Base-by-base conservation (phyloP, 305 asterid genomes). In the Fraxinus albicans region DNA sequence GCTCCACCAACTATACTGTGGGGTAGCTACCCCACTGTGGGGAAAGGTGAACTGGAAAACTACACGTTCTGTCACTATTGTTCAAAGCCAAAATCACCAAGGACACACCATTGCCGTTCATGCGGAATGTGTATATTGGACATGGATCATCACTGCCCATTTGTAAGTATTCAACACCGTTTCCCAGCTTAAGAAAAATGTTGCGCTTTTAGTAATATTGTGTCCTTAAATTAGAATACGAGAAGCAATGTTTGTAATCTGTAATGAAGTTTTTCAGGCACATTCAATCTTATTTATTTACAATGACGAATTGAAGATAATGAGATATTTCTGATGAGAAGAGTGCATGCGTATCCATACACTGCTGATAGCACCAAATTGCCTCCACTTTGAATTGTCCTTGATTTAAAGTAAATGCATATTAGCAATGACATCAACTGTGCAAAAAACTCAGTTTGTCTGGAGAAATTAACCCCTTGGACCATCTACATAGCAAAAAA, bases 141-240 rank as follows among this genome's bases (percentile, higher is more conserved):
- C 89, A 96, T 94, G 98, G 98, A 96, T 89, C 99, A 96, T 91
- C 99, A 96, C 86, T 96, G 99, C 89, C 98, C 99, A 85, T 96
- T 96, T 84, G 99, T 96, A 89, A 93, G 98, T 91, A 78, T 82
- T 80, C 60, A 8, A 53, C 60, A 75, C 44, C 42, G 74, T 53
- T 83, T 77, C 63, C 60, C 55, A 82, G 50, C 67, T 82, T 73
- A 60, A 69, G 23, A 47, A 65, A 7, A 25, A 7, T 55, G 47
- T 44, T 76, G 35, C 81, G 44, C 75, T 70, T 58, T 72, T 31
- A 77, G 53, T 9, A 55, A 69, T 33, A 31, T 40, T 29, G 23
- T 74, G 75, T 34, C 81, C 25, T 75, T 31, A 75, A 75, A 19
- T 23, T 42, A n/a, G 27, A 76, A 76, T 33, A 27, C 27, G 33